Evolutionary conservation across 164 flowering plant species (phyloP).

Genomic region (Umbilicus rupestris): DNA sequence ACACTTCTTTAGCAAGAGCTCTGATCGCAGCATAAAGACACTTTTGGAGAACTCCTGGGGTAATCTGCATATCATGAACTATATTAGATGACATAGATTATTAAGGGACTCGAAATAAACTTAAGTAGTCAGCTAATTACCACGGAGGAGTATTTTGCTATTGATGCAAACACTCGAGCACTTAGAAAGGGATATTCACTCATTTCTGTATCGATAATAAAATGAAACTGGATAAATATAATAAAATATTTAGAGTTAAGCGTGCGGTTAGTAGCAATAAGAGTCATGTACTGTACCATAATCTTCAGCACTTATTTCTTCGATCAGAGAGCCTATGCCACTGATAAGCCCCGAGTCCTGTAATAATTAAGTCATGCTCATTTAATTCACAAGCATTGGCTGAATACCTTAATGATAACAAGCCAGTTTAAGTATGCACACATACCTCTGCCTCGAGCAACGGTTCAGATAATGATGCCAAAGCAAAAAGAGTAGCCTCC

Average conservation of each 20-base stretch:
- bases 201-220: constrained; percentile 41
- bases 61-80: constrained; percentile 36
- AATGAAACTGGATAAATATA: not conserved
- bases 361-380: not conserved
- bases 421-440: not conserved
- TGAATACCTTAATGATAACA: not conserved
- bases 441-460: constrained; percentile 68
- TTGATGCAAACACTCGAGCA: constrained; percentile 68
- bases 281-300: constrained; percentile 26
- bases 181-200: constrained; percentile 78
- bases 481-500: constrained; percentile 76
- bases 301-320: constrained; percentile 54
- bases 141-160: constrained; percentile 74
- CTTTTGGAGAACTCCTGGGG: constrained; percentile 43
- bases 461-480: constrained; percentile 72
- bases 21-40: constrained; percentile 57
- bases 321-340: constrained; percentile 33
- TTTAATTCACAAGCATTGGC: not conserved
- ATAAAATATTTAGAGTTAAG: not conserved
- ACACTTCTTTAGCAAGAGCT: constrained; percentile 69
- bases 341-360: constrained; percentile 41
- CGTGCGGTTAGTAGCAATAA: constrained; percentile 16
- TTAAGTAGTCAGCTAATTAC: constrained; percentile 23
- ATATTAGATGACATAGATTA: not conserved
- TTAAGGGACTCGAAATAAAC: not conserved